phyloP scores from a whole-genome alignment of 2,329 filamentous ascomycete species.

The Teratosphaeria viscida region DNA sequence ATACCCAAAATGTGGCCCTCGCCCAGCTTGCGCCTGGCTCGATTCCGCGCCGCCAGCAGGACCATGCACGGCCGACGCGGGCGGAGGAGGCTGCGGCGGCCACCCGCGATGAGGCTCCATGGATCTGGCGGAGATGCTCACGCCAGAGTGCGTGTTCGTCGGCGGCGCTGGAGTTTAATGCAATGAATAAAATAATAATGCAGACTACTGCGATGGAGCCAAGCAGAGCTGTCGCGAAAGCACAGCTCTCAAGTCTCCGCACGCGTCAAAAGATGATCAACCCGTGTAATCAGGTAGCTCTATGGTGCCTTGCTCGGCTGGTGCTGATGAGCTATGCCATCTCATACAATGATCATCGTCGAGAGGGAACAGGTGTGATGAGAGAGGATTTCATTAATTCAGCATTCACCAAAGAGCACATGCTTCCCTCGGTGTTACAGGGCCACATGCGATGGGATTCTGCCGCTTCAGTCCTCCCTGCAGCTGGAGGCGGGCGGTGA shows the following conservation, averaged over 20 bases:
- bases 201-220: no score
- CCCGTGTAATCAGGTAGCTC: not conserved
- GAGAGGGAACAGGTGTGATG: no score
- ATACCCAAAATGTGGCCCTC: conserved; percentile 20
- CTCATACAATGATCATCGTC: not conserved
- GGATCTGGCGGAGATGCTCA: not conserved
- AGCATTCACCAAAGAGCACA: not conserved
- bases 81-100: conserved; percentile 17
- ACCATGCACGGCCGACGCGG: conserved; percentile 16
- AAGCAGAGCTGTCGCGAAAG: not conserved
- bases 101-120: conserved; percentile 14
- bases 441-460: not conserved
- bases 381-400: not conserved
- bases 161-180: no score
- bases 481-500: not conserved
- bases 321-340: not conserved
- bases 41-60: conserved; percentile 10
- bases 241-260: not conserved
- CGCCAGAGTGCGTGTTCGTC: not conserved
- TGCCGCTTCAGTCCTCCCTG: not conserved
- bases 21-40: conserved; percentile 17
- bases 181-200: no score
- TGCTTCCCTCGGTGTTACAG: not conserved
- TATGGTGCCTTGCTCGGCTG: not conserved
- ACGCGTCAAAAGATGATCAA: not conserved